Evolutionary conservation across 176 grass and related monocot species (phyloP).

Genomic region (Aechmea fasciata): DNA sequence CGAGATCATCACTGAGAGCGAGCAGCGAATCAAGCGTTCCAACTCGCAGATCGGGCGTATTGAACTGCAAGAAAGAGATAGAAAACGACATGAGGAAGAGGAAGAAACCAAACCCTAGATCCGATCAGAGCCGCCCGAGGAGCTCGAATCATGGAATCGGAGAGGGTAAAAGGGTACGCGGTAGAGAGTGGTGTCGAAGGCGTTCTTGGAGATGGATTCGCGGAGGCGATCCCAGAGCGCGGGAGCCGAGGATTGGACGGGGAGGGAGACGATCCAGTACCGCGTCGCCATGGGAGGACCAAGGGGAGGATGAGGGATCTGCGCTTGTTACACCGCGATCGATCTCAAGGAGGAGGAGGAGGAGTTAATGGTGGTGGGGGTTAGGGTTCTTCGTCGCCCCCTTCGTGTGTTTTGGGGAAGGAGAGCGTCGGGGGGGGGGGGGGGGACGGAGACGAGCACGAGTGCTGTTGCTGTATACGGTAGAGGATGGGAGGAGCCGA

Average conservation of each 20-base stretch:
- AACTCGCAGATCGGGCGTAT: slow-evolving; percentile 67
- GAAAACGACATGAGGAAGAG: neutral
- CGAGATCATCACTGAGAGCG: slow-evolving; percentile 87
- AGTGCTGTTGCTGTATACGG: no score
- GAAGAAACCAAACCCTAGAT: neutral
- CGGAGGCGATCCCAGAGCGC: slow-evolving; percentile 57
- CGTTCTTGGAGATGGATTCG: slow-evolving; percentile 63
- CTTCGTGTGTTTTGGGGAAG: no score
- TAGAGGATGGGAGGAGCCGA: no score
- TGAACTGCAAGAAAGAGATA: slow-evolving; percentile 37
- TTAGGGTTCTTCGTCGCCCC: no score
- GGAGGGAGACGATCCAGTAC: slow-evolving; percentile 82
- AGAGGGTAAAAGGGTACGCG: slow-evolving; percentile 32
- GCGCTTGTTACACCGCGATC: no score
- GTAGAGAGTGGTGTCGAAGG: slow-evolving; percentile 91
- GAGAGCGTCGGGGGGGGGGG: no score
- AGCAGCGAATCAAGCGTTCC: slow-evolving; percentile 95
- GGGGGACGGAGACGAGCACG: no score
- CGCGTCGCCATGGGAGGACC: slow-evolving; percentile 47
- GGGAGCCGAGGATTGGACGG: slow-evolving; percentile 38
- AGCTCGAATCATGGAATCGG: neutral
- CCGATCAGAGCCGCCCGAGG: neutral
- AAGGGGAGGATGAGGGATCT: no score
- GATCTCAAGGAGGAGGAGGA: no score
- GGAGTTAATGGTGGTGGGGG: no score